These are phyloP conservation scores for Heterotrichella gracilis DNA, from an alignment of 352 stramenopile genomes.

Conservation along the genomic window DNA sequence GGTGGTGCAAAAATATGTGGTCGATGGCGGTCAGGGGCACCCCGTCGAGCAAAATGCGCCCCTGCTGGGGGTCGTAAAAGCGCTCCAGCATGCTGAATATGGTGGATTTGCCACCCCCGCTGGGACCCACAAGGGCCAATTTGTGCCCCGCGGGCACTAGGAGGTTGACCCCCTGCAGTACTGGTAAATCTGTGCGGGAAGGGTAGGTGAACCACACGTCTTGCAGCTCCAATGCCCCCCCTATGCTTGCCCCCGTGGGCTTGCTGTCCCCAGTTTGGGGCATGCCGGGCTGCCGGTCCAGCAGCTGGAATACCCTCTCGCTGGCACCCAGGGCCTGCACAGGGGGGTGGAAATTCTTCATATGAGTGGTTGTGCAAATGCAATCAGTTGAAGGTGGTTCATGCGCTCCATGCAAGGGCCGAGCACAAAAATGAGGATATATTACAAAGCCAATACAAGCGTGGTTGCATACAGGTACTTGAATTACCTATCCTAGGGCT, in stretches of 20 bases:
- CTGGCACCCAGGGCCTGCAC: conserved; percentile 18
- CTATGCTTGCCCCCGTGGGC: background rate
- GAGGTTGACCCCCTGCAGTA: conserved; percentile 20
- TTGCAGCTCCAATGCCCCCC: conserved; percentile 30
- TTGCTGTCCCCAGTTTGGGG: too few species aligned
- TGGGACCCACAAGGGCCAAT: conserved; percentile 21
- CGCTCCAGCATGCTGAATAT: conserved; percentile 21
- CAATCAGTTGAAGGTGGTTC: too few species aligned
- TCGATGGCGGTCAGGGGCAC: conserved; percentile 18
- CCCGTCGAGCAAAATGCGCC: conserved; percentile 17
- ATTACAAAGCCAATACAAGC: too few species aligned
- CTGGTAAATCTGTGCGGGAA: conserved; percentile 16
- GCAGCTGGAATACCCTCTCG: conserved; percentile 16
- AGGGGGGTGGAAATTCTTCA: conserved; percentile 17
- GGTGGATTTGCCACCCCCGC: conserved; percentile 22
- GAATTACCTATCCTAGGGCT: too few species aligned
- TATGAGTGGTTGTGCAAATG: too few species aligned
- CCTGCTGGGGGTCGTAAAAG: conserved; percentile 22
- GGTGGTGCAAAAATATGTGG: conserved; percentile 18
- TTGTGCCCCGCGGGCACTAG: conserved; percentile 17
- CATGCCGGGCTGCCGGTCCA: conserved; percentile 18
- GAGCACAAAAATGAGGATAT: too few species aligned
- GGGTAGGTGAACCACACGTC: conserved; percentile 49
- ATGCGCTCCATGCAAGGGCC: too few species aligned
- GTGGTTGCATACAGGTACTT: too few species aligned